Evolutionary conservation across 441 rosid species (phyloP), one percentile per base, ranked within the genome.

Genomic region (Isatis lusitanica): DNA sequence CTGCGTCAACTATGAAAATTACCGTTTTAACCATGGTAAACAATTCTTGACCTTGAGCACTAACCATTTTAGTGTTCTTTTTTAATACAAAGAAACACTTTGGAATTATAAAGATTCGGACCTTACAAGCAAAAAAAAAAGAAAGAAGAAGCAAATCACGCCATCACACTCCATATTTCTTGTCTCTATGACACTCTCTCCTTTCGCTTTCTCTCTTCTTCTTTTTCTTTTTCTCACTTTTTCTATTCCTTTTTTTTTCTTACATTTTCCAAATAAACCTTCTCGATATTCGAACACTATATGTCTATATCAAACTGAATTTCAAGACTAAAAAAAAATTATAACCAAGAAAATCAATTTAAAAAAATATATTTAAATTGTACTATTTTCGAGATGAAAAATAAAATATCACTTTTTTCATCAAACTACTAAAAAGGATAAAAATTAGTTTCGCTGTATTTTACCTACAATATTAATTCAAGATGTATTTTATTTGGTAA

Each of bases 31-130:
- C 57, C 67, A 65, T 63, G 15, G 50, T 70, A 31, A 31, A 53
- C 9, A 75, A 60, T 59, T 31, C 35, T 35, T 31, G 17, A 63
- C 8, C 52, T 5, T 5, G 12, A 18, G 30, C 30, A 13, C 40
- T 31, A 35, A 7, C 38, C 0, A 36, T 5, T 21, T 21, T 3
- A 61, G 43, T 47, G 11, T 9, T 15, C 1, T 42, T 21, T 53
- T 28, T 31, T 30, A 10, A n/a, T 9, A 40, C 6, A 40, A 39
- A 40, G 21, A 5, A 48, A 66, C 35, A 83, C 75, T 86, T 83
- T 81, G 66, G 75, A 85, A 81, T 84, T 84, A 74, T 81, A 87
- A 87, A 90, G 93, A 90, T 88, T 90, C 93, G 85, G 79, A 83
- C 76, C 83, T 71, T 78, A 63, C 16, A 55, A 58, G 31, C 39